phyloP scores from a whole-genome alignment of 2,329 filamentous ascomycete genomes.

The Fusarium papillatum region DNA sequence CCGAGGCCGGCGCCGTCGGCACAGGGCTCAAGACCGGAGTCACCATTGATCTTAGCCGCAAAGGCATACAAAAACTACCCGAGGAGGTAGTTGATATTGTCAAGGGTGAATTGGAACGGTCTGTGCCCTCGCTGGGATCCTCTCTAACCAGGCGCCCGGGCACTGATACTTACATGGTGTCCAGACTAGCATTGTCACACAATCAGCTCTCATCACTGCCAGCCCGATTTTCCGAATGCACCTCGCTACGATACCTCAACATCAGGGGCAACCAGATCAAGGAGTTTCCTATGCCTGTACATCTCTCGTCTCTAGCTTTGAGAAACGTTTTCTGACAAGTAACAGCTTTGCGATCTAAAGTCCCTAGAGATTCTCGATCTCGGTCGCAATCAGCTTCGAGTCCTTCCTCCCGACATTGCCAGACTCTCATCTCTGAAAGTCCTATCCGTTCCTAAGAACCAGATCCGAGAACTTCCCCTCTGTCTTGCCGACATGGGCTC shows the following conservation, averaged over 20 bases:
- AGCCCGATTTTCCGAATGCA: constrained; percentile 79
- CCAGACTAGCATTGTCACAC: constrained; percentile 84
- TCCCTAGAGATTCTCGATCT: constrained; percentile 95
- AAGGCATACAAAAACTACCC: constrained; percentile 78
- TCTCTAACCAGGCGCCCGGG: constrained; percentile 20
- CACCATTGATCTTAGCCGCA: constrained; percentile 84
- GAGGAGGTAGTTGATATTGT: constrained; percentile 83
- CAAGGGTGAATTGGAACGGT: constrained; percentile 81
- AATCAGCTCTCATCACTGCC: constrained; percentile 82
- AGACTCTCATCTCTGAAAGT: constrained; percentile 90
- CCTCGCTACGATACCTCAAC: constrained; percentile 84
- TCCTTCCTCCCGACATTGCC: constrained; percentile 83
- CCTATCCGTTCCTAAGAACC: constrained; percentile 88
- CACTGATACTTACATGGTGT: constrained; percentile 30
- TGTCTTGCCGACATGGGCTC: constrained; percentile 92
- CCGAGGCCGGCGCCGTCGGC: constrained; percentile 70
- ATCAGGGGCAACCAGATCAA: constrained; percentile 82
- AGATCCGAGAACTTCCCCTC: constrained; percentile 85
- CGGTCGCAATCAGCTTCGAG: constrained; percentile 86
- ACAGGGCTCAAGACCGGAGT: constrained; percentile 77
- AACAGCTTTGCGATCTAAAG: constrained; percentile 85
- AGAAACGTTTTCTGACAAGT: constrained; percentile 39
- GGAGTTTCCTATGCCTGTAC: constrained; percentile 71
- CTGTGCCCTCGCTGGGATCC: constrained; percentile 41
- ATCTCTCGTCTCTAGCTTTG: constrained; percentile 19